These are phyloP conservation scores for Penicillium paradoxum DNA, from an alignment of 495 filamentous ascomycete species.

Conservation along the genomic window DNA sequence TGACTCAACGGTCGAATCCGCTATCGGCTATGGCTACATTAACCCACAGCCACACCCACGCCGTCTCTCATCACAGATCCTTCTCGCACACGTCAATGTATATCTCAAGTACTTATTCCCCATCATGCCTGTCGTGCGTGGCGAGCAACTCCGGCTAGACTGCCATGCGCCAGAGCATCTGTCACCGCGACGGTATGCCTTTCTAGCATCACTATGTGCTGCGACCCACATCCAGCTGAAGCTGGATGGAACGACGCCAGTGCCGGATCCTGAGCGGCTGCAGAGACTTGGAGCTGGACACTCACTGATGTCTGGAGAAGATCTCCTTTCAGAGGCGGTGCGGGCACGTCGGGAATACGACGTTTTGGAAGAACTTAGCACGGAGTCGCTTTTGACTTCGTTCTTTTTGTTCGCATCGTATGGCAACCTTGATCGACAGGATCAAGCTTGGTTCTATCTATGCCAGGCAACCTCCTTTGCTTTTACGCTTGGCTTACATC, in stretches of 20 bases:
- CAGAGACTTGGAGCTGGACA: constrained; percentile 49
- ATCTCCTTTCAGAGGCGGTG: constrained; percentile 68
- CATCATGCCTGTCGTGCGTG: constrained; percentile 75
- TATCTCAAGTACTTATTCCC: constrained; percentile 65
- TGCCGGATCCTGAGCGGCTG: constrained; percentile 49
- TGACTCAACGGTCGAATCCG: constrained; percentile 30
- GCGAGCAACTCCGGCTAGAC: constrained; percentile 61
- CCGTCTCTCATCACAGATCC: constrained; percentile 32
- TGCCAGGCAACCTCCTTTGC: constrained; percentile 56
- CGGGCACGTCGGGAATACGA: constrained; percentile 72
- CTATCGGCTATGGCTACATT: constrained; percentile 11
- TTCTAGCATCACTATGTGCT: constrained; percentile 72
- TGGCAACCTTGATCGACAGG: constrained; percentile 57
- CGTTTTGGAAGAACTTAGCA: constrained; percentile 56
- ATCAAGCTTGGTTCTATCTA: constrained; percentile 58
- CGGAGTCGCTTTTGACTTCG: constrained; percentile 67
- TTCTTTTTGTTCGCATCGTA: constrained; percentile 77
- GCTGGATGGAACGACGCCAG: constrained; percentile 48
- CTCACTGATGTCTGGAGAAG: constrained; percentile 36
- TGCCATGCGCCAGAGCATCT: constrained; percentile 50
- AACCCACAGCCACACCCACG: constrained; percentile 16
- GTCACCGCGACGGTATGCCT: constrained; percentile 70
- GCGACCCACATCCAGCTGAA: constrained; percentile 81
- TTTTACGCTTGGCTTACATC: constrained; percentile 55
- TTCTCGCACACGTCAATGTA: constrained; percentile 42